phyloP scores from a whole-genome alignment of 2,329 filamentous ascomycete genomes.

The Botrytis aclada region DNA sequence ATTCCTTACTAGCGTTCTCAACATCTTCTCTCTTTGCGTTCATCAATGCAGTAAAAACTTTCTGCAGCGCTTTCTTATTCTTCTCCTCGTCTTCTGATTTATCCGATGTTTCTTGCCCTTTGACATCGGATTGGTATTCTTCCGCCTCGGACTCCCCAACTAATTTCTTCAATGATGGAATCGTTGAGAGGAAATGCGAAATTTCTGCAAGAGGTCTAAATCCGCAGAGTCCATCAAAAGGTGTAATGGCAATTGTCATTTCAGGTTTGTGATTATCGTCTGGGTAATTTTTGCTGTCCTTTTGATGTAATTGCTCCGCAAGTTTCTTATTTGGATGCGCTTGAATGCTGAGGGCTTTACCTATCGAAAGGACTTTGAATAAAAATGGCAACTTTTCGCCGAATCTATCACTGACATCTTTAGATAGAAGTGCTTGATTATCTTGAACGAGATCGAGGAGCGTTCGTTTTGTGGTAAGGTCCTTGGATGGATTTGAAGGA shows the following conservation, averaged over 20 bases:
- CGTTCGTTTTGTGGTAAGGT: slow-evolving; percentile 76
- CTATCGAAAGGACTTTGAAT: slow-evolving; percentile 96
- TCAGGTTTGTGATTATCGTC: slow-evolving; percentile 99
- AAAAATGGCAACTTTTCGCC: slow-evolving; percentile 85
- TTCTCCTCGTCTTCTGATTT: slow-evolving; percentile 43
- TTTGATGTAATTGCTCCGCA: slow-evolving; percentile 80
- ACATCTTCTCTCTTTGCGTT: slow-evolving; percentile 66
- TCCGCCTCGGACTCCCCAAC: slow-evolving; percentile 63
- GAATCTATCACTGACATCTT: slow-evolving; percentile 70
- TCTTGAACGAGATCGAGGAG: slow-evolving; percentile 85
- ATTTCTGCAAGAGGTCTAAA: slow-evolving; percentile 89
- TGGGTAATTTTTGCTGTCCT: slow-evolving; percentile 90
- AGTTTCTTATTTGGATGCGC: slow-evolving; percentile 95
- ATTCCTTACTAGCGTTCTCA: slow-evolving; percentile 60
- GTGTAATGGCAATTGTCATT: slow-evolving; percentile 97
- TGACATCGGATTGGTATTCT: slow-evolving; percentile 51
- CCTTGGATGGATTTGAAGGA: slow-evolving; percentile 90
- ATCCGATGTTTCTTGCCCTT: slow-evolving; percentile 49
- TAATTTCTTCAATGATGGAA: slow-evolving; percentile 62
- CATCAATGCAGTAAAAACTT: slow-evolving; percentile 78
- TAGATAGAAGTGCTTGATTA: slow-evolving; percentile 78
- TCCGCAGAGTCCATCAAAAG: slow-evolving; percentile 93
- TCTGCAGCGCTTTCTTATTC: slow-evolving; percentile 77
- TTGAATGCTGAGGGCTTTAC: slow-evolving; percentile 94
- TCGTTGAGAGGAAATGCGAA: slow-evolving; percentile 65